Evolutionary conservation across 192 early-diverging fungal species (phyloP).

Genomic region (Rhizophagus clarus): DNA sequence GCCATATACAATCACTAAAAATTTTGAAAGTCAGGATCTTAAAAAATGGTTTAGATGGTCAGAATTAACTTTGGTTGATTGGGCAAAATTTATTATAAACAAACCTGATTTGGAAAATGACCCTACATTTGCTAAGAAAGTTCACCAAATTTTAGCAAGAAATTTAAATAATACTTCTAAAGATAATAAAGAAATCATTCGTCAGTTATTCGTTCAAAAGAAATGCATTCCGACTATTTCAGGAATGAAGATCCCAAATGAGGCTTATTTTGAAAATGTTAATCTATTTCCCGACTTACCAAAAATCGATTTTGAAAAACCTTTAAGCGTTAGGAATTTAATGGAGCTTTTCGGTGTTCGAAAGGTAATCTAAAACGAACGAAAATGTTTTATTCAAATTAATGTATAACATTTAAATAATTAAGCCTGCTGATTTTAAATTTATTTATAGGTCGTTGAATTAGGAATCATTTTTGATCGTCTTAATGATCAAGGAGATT

Average conservation of each 20-base stretch:
- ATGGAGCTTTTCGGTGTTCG: slow-evolving; percentile 75
- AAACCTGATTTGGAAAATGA: slow-evolving; percentile 34
- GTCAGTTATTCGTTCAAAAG: slow-evolving; percentile 41
- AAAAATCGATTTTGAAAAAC: slow-evolving; percentile 56
- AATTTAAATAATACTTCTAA: slow-evolving; percentile 43
- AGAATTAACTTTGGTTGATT: not conserved
- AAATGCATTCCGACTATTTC: slow-evolving; percentile 71
- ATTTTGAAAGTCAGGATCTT: not conserved
- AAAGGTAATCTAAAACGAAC: slow-evolving; percentile 57
- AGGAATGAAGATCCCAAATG: slow-evolving; percentile 66
- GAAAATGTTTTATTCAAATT: not conserved
- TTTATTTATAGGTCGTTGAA: slow-evolving; percentile 65
- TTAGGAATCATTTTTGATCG: slow-evolving; percentile 82
- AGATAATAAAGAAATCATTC: slow-evolving; percentile 36
- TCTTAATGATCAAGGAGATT: slow-evolving; percentile 68
- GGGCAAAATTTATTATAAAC: slow-evolving; percentile 5
- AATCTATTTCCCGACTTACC: slow-evolving; percentile 85
- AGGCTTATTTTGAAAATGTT: slow-evolving; percentile 79
- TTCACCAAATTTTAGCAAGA: slow-evolving; percentile 57
- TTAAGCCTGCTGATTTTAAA: not conserved
- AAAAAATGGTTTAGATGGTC: slow-evolving; percentile 4
- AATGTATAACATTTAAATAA: not conserved
- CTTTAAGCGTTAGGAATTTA: slow-evolving; percentile 52
- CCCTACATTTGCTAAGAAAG: slow-evolving; percentile 67
- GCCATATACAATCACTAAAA: slow-evolving; percentile 11